Base-by-base conservation (phyloP, 202 grass and related monocot genomes). In the Elaeis oleifera region DNA sequence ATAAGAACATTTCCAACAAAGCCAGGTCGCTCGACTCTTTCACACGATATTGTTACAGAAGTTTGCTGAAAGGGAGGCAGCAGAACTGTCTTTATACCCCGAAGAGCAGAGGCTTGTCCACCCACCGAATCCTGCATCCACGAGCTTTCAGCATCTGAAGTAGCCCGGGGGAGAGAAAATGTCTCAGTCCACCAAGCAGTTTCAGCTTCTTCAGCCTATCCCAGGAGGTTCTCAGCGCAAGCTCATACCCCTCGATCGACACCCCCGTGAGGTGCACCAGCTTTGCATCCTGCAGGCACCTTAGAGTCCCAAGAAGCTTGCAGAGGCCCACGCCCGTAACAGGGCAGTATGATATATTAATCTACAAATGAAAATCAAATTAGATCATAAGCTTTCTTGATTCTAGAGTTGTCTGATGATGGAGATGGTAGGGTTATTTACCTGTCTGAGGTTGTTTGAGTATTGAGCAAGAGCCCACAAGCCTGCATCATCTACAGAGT, bases 141-240 rank as follows among this genome's bases (percentile, higher is more conserved):
- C 59, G 79, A 0, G 71, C 63, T 55, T 91, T 84, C 26, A 97
- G 68, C 71, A 80, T 67, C 76, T 89, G 84, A 52, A 97, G 71
- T 29, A 97, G 77, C 65, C 82, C 76, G n/a, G 84, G 63, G 3
- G 92, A 81, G 32, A 97, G 69, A 59, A 97, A 65, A 14, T 77
- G 25, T 74, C 69, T 79, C 68, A 97, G 62, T 3, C 69, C 62
- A 6, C 53, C 63, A 32, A 97, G 88, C 54, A 97, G 79, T 82
- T 97, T 97, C 69, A 97, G 75, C 58, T 97, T 97, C 94, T 97
- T 97, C 72, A 97, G 71, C 74, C 81, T 91, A 27, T 82, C 84
- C 0, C 82, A 89, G 7, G 82, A 81, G 1, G 82, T 80, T 75
- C 88, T 64, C 31, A 97, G 72, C 4, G 94, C 88, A 68, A 86